Percentiles rank a stretch among this genome's conserved stretches.
Evolutionary conservation across 129 eudicot genomes (phyloP).

Genomic region (Artemisia argyi): DNA sequence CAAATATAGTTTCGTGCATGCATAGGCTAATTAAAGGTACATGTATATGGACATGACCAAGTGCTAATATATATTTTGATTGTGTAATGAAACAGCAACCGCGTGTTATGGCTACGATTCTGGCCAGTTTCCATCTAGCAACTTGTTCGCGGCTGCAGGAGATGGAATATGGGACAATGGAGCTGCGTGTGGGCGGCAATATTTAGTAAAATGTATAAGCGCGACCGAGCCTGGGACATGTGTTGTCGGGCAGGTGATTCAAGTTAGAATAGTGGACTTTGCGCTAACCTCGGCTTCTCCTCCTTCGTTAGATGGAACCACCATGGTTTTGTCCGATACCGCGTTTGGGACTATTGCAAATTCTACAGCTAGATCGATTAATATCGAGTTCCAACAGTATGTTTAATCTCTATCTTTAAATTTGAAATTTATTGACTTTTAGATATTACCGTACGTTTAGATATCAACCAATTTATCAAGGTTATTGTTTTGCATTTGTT

Average conservation of each 20-base stretch:
- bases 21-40: too few species aligned
- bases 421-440: too few species aligned
- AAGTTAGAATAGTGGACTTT: conserved; percentile 52
- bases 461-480: too few species aligned
- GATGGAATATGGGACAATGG: conserved; percentile 81
- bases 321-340: conserved; percentile 53
- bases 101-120: conserved; percentile 55
- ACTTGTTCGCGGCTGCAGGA: conserved; percentile 69
- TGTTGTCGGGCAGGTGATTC: conserved; percentile 36
- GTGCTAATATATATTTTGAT: too few species aligned
- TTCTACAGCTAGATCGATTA: conserved; percentile 30
- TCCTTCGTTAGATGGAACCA: conserved; percentile 32
- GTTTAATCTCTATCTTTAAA: not conserved
- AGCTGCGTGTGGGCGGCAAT: conserved; percentile 71
- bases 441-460: too few species aligned
- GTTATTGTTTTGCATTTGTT: too few species aligned
- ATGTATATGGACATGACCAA: too few species aligned
- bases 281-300: conserved; percentile 27
- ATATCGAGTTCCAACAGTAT: conserved; percentile 64
- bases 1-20: too few species aligned
- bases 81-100: conserved; percentile 39
- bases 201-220: conserved; percentile 66
- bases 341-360: conserved; percentile 50
- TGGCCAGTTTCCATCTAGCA: conserved; percentile 63
- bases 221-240: conserved; percentile 41